Base-by-base conservation (phyloP, 345 rosid species). In the Rhodomyrtus tomentosa region DNA sequence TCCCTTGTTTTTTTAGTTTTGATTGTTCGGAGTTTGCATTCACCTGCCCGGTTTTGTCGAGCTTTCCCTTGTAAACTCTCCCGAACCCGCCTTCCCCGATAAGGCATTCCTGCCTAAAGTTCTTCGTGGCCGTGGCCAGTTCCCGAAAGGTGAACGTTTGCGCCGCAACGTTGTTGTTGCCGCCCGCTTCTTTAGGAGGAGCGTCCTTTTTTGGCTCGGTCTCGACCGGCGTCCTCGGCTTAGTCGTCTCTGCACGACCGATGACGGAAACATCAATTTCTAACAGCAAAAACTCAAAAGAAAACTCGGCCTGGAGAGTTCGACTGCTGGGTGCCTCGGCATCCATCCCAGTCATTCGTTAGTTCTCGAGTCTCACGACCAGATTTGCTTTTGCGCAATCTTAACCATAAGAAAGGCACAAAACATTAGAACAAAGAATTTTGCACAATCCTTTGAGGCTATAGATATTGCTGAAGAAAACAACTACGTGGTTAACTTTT, bases 1-100 rank as follows among this genome's bases (percentile, higher is more conserved):
- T 16, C 20, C 4, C 0, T 62, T 62, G 32, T 53, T 7, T 32
- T 7, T 10, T 24, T n/a, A n/a, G n/a, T 62, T 62, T 32, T 32
- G 12, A 15, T n/a, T 51, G 16, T 81, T 54, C 4, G 9, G 54
- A 13, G 2, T 29, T 27, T 50, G 40, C 40, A 38, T 36, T 81
- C 87, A 96, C 98, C 96, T 90, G 94, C 84, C 90, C 92, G 38
- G 85, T 88, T 68, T 91, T 93, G 27, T 92, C 97, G 36, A 96
- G 92, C 73, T 87, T 91, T 24, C 98, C 99, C 82, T 92, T 96
- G 86, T 95, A 96, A 86, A 96, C 98, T 84, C 99, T 91, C 2
- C 99, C 99, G 14, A 96, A 96, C 81, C 98, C 98, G 16, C 99
- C 99, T 92, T 96, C 98, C 29, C 98, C 98, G 5, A 95, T 92